Evolutionary conservation across 305 asterid genomes (phyloP).

Genomic region (Euphrasia arctica): DNA sequence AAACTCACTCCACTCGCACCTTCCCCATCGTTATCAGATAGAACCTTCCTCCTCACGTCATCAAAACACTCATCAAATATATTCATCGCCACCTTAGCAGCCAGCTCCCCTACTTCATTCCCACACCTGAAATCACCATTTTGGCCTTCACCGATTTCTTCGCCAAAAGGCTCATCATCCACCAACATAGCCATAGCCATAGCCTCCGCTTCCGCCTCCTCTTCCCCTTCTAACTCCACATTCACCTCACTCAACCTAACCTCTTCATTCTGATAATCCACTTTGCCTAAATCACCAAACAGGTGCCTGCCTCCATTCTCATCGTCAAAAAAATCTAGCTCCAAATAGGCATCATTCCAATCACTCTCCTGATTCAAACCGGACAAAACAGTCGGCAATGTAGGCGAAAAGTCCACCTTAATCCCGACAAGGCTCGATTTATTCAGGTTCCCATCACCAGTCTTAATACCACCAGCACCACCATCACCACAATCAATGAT

Average conservation of each 20-base stretch:
- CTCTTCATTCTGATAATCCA: conserved; percentile 27
- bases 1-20: conserved; percentile 30
- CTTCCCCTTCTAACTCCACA: conserved; percentile 62
- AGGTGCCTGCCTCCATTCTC: conserved; percentile 21
- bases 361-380: conserved; percentile 12
- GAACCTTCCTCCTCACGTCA: conserved; percentile 41
- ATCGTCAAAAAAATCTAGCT: conserved; percentile 13
- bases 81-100: conserved; percentile 48
- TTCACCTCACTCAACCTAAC: conserved; percentile 66
- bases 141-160: conserved; percentile 18
- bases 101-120: conserved; percentile 31
- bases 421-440: conserved; percentile 52
- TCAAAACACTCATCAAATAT: conserved; percentile 60
- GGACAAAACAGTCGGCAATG: conserved; percentile 24
- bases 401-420: conserved; percentile 51
- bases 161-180: conserved; percentile 22
- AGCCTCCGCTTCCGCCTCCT: conserved; percentile 16
- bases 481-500: neutral
- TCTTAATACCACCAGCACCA: neutral
- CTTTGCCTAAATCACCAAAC: conserved; percentile 22
- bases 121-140: conserved; percentile 21
- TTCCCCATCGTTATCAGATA: conserved; percentile 27
- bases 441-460: neutral
- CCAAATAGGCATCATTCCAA: conserved; percentile 29
- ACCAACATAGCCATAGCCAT: conserved; percentile 12